phyloP scores from a whole-genome alignment of 306 rosid species.

The Senna siamea region DNA sequence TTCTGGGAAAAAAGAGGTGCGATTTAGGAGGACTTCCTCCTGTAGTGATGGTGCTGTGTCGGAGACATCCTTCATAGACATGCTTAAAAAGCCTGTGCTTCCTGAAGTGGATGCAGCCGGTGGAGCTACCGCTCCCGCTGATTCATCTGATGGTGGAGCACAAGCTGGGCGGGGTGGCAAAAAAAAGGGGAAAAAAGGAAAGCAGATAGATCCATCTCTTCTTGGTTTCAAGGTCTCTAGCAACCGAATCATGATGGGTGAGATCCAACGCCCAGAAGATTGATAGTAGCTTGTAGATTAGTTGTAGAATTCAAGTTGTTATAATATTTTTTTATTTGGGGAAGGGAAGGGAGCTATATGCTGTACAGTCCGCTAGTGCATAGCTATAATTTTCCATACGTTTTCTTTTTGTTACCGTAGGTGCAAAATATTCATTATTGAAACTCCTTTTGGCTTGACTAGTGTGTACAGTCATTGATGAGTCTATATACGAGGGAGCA shows the following conservation, averaged over 20 bases:
- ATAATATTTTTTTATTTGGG: not conserved
- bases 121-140: conserved; percentile 41
- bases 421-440: not conserved
- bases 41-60: conserved; percentile 61
- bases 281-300: conserved; percentile 48
- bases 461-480: conserved; percentile 49
- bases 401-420: conserved; percentile 28
- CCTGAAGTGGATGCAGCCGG: conserved; percentile 51
- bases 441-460: conserved; percentile 8
- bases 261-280: conserved; percentile 72
- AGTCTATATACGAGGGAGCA: conserved; percentile 52
- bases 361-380: conserved; percentile 54
- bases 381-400: conserved; percentile 39
- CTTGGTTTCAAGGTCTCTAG: conserved; percentile 83
- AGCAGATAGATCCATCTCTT: conserved; percentile 78
- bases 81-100: conserved; percentile 64
- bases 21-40: conserved; percentile 60
- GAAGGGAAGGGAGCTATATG: conserved; percentile 19
- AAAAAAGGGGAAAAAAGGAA: conserved; percentile 81
- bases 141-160: conserved; percentile 51
- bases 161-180: conserved; percentile 62
- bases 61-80: conserved; percentile 73
- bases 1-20: conserved; percentile 53
- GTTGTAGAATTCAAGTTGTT: conserved; percentile 12
- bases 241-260: conserved; percentile 80